Conservation (phyloP, 768 basidiomycete species). For the Baorangia bicolor region DNA sequence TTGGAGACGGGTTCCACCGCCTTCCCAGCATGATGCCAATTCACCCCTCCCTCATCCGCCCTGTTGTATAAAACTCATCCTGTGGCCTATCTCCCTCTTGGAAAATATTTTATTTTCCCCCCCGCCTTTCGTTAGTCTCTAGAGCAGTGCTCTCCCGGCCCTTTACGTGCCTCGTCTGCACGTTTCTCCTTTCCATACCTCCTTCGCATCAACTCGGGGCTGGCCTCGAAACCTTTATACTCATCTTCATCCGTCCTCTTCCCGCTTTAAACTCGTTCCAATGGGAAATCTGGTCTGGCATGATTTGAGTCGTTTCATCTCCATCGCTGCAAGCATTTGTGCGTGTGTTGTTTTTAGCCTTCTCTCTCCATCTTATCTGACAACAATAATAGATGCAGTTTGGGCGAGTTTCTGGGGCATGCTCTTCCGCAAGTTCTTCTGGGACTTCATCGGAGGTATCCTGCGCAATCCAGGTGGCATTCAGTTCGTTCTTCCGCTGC, state of each 20-base stretch:
- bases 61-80: not conserved
- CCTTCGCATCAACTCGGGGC: not conserved
- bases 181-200: not conserved
- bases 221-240: conserved; percentile 21
- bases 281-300: conserved; percentile 89
- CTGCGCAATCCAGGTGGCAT: conserved; percentile 76
- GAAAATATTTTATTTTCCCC: too few species aligned
- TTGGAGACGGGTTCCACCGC: conserved; percentile 1
- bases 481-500: conserved; percentile 51
- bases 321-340: conserved; percentile 73
- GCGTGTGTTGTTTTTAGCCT: conserved; percentile 35
- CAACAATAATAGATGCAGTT: conserved; percentile 53
- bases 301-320: conserved; percentile 66
- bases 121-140: not conserved
- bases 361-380: conserved; percentile 7
- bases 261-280: not conserved
- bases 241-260: not conserved
- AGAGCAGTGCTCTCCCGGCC: not conserved
- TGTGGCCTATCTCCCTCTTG: not conserved
- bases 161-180: not conserved
- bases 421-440: conserved; percentile 92
- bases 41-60: not conserved
- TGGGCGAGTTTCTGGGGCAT: conserved; percentile 83
- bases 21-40: not conserved
- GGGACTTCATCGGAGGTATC: conserved; percentile 88